These are phyloP conservation scores for Malus orientalis DNA, from an alignment of 306 rosid species.

Conservation along the genomic window DNA sequence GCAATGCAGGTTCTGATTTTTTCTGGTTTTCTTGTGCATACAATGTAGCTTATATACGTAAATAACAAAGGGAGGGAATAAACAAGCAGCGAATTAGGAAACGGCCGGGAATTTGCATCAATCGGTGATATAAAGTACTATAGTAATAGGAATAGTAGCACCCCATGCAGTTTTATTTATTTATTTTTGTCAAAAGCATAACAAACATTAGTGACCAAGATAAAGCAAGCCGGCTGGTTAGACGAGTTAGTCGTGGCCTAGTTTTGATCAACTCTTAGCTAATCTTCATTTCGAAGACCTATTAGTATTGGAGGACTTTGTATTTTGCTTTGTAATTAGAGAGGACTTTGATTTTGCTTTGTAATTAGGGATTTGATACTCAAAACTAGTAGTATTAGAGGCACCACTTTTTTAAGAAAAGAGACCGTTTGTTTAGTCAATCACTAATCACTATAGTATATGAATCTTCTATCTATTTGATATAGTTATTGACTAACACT, in stretches of 20 bases:
- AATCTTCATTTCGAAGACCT: neutral
- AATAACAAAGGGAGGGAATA: constrained; percentile 1
- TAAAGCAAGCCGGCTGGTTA: constrained; percentile 7
- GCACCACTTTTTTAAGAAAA: too few relatives aligned
- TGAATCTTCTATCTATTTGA: too few relatives aligned
- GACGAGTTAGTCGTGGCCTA: neutral
- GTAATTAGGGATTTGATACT: neutral
- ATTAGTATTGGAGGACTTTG: neutral
- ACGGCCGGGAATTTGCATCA: neutral
- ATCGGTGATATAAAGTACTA: constrained; percentile 2
- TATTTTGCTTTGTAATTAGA: neutral
- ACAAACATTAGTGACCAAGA: neutral
- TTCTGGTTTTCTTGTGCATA: neutral
- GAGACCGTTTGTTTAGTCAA: too few relatives aligned
- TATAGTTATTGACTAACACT: too few relatives aligned
- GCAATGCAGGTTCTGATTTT: neutral
- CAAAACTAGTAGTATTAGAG: too few relatives aligned
- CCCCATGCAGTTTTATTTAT: neutral
- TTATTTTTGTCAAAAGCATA: neutral
- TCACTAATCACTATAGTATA: too few relatives aligned
- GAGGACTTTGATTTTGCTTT: neutral
- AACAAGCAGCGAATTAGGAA: neutral
- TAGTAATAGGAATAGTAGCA: neutral
- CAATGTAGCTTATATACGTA: neutral
- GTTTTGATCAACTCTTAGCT: constrained; percentile 12